phyloP scores from a whole-genome alignment of 192 early-diverging fungal species.

The Coemansia sp. region DNA sequence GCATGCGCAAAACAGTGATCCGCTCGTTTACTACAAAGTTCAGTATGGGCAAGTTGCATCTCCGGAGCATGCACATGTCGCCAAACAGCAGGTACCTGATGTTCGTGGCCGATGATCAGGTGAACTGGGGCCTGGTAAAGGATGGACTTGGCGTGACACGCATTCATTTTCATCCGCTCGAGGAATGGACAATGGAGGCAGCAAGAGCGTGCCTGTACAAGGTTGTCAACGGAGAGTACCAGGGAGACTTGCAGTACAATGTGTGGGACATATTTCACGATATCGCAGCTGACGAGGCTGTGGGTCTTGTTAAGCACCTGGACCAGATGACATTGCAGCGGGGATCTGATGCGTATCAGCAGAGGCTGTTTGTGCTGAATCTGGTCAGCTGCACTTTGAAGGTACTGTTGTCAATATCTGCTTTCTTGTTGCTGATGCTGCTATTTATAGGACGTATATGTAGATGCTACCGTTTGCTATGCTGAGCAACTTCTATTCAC shows the following conservation, averaged over 20 bases:
- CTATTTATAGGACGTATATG: background rate
- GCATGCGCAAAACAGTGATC: conserved; percentile 35
- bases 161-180: conserved; percentile 41
- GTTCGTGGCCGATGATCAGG: conserved; percentile 46
- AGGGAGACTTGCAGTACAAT: conserved; percentile 27
- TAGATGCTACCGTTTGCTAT: background rate
- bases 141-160: conserved; percentile 34
- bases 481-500: background rate
- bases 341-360: conserved; percentile 14
- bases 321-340: conserved; percentile 7
- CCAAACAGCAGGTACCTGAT: conserved; percentile 33
- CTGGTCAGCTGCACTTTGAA: conserved; percentile 22
- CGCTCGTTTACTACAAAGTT: conserved; percentile 50
- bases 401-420: conserved; percentile 15
- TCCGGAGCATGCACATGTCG: conserved; percentile 33
- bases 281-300: conserved; percentile 4
- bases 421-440: background rate
- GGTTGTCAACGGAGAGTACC: conserved; percentile 14
- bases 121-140: conserved; percentile 23
- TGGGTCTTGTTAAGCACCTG: conserved; percentile 12
- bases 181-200: conserved; percentile 25
- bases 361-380: conserved; percentile 30
- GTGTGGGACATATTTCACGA: conserved; percentile 35
- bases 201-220: conserved; percentile 9
- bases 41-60: conserved; percentile 32